These are phyloP conservation scores for Graphilbum ipis-grandicollis DNA, from an alignment of 2,329 filamentous ascomycete species.

Conservation along the genomic window DNA sequence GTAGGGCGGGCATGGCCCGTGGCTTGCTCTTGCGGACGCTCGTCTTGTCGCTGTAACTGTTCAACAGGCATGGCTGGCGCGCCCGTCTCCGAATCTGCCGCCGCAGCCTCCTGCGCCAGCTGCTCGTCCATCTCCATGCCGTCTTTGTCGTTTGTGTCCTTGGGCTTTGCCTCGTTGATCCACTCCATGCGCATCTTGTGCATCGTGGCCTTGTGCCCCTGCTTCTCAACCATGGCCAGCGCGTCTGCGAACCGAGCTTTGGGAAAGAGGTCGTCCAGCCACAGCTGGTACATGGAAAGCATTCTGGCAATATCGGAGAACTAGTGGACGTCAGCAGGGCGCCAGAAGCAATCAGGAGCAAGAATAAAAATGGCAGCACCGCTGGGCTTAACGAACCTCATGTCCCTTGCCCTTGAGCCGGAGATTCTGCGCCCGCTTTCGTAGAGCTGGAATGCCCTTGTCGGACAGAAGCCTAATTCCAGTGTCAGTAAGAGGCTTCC, in stretches of 20 bases:
- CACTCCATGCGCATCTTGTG: conserved; percentile 60
- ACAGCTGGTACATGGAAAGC: conserved; percentile 82
- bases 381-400: conserved; percentile 40
- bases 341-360: neutral
- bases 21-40: neutral
- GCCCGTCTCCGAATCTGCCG: no score
- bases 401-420: conserved; percentile 87
- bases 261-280: conserved; percentile 92
- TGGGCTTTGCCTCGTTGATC: conserved; percentile 58
- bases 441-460: conserved; percentile 68
- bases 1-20: conserved; percentile 2
- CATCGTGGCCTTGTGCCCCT: conserved; percentile 70
- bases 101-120: no score
- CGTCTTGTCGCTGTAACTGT: neutral
- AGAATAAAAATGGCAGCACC: no score
- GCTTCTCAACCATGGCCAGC: conserved; percentile 77
- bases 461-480: conserved; percentile 62
- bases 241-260: conserved; percentile 89
- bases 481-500: no score
- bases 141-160: conserved; percentile 12
- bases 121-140: conserved; percentile 2
- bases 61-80: conserved; percentile 2
- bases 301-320: conserved; percentile 72
- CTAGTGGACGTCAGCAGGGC: conserved; percentile 20
- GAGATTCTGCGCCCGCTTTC: conserved; percentile 51